Percentiles rank a stretch among this genome's conserved stretches.
Conservation (phyloP, 164 flowering plant genomes). For the Taxillus chinensis region DNA sequence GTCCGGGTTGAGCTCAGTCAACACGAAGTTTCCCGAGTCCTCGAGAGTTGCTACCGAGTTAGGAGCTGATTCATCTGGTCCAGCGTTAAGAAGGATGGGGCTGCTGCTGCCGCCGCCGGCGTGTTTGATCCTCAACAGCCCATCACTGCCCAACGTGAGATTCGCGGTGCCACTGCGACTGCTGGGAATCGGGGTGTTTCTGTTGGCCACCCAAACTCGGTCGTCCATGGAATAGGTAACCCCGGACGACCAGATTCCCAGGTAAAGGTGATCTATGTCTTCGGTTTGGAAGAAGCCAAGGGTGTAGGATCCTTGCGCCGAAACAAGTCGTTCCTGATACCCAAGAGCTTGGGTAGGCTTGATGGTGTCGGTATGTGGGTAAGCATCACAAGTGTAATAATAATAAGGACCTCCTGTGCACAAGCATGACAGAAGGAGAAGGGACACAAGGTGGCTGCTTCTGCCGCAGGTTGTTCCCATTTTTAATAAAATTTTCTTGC, state of each 20-base stretch:
- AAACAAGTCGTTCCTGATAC: background rate
- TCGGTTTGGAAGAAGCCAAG: background rate
- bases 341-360: too few species aligned
- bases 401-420: too few species aligned
- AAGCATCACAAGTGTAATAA: too few species aligned
- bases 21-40: slow-evolving; percentile 23
- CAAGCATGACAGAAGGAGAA: too few species aligned
- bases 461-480: too few species aligned
- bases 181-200: background rate
- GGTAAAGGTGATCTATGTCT: background rate
- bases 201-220: background rate
- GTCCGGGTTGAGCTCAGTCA: slow-evolving; percentile 14
- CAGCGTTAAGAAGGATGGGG: too few species aligned
- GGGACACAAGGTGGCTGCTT: too few species aligned
- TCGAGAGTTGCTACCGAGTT: slow-evolving; percentile 12
- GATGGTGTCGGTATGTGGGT: too few species aligned
- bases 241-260: background rate
- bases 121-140: background rate
- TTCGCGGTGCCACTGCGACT: background rate
- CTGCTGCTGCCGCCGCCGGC: background rate
- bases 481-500: too few species aligned
- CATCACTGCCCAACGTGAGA: background rate
- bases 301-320: background rate
- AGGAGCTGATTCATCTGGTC: background rate
- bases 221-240: background rate